These are phyloP conservation scores for Saccharomyces hybrid DNA, from an alignment of 1,139 yeast genomes.

Conservation along the genomic window DNA sequence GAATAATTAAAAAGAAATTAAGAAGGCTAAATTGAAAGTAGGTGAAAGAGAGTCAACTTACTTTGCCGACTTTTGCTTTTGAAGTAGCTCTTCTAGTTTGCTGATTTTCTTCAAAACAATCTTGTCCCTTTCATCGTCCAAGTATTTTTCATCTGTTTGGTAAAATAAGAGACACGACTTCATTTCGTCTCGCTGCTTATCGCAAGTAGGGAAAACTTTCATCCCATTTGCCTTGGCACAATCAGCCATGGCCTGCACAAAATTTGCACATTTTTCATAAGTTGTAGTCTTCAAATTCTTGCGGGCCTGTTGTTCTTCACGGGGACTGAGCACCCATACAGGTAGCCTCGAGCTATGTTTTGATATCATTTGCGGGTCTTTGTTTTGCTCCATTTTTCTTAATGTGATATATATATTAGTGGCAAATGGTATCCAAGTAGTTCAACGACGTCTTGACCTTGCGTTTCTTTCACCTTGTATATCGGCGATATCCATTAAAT, in stretches of 20 bases:
- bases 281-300: conserved; percentile 72
- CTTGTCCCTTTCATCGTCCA: conserved; percentile 65
- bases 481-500: not conserved
- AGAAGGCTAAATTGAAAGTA: not conserved
- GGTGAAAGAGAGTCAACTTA: not conserved
- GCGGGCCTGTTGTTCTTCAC: conserved; percentile 75
- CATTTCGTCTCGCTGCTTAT: conserved; percentile 55
- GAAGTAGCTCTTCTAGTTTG: conserved; percentile 20
- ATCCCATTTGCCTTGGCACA: conserved; percentile 50
- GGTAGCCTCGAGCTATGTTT: conserved; percentile 42
- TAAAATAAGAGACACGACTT: conserved; percentile 61
- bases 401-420: not conserved
- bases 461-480: no score
- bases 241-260: conserved; percentile 48
- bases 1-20: not conserved
- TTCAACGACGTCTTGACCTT: no score
- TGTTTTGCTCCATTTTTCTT: not conserved
- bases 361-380: conserved; percentile 7
- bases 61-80: conserved; percentile 10
- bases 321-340: conserved; percentile 78
- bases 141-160: conserved; percentile 52
- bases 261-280: conserved; percentile 62
- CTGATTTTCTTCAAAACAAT: conserved; percentile 51
- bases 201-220: conserved; percentile 51
- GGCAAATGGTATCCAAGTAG: no score